A percentile compares a stretch with the other conserved stretches of the same genome.
These are phyloP conservation scores for Yarrowia galli DNA, from an alignment of 1,139 yeast genomes.

Conservation along the genomic window DNA sequence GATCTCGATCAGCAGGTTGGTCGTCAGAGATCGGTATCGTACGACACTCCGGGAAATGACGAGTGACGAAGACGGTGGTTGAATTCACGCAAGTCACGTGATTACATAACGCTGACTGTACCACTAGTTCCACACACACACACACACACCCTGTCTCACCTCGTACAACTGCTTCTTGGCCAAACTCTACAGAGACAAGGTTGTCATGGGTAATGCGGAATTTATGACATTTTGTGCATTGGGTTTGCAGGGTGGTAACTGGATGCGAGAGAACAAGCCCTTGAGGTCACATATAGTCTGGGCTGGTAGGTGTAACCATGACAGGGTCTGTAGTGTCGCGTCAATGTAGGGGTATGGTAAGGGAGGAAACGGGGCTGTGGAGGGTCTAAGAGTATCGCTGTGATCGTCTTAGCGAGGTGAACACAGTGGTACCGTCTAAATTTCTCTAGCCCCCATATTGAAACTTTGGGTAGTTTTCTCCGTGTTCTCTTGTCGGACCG, in stretches of 20 bases:
- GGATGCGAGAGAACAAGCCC: neutral
- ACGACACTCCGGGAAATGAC: neutral
- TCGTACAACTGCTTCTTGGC: conserved; percentile 17
- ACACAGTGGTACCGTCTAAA: too few species aligned
- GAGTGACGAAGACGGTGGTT: neutral
- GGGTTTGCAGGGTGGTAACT: conserved; percentile 21
- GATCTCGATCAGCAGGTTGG: conserved; percentile 5
- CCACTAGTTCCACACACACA: too few species aligned
- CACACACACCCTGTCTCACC: conserved; percentile 12
- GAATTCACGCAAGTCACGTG: neutral
- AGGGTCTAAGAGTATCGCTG: too few species aligned
- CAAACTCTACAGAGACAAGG: neutral
- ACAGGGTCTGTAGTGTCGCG: neutral
- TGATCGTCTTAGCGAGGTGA: too few species aligned
- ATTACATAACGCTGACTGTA: neutral
- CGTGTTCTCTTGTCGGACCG: too few species aligned
- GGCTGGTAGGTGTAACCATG: neutral
- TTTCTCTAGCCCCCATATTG: too few species aligned
- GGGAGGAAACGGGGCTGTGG: too few species aligned
- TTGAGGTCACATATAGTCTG: neutral
- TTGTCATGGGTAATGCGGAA: conserved; percentile 30
- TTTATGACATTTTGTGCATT: neutral
- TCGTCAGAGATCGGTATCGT: neutral
- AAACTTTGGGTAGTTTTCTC: too few species aligned
- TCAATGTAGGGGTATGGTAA: neutral